Base-by-base conservation (phyloP, 257 asterid species). In the Prunella vulgaris region DNA sequence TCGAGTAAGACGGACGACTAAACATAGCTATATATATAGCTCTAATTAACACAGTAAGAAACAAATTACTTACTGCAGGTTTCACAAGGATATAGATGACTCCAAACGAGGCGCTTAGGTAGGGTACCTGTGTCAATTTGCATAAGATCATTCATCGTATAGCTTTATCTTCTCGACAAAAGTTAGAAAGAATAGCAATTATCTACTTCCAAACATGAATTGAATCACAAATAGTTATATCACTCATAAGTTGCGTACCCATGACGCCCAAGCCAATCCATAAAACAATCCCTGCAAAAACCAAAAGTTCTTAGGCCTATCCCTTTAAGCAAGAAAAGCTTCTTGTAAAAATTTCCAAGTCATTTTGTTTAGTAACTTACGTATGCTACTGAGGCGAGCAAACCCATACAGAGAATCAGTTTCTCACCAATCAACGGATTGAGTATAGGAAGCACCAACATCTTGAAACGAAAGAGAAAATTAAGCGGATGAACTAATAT, bases 201-300 rank as follows among this genome's bases (percentile, higher is more conserved):
- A 21, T 18, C 13, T 52, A 4, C 27, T 17, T n/a, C 21, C 12
- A 49, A 49, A 17, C 4, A 7, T 17, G 57, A 49, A 20, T 49
- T 4, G 0, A 8, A 7, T 14, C 6, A 20, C n/a, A 52, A 46
- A 46, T 13, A 42, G 51, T 40, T 40, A 10, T n/a, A 32, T 32
- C 38, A 32, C 38, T 44, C 18, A 13, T 44, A 46, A 61, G 68
- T 53, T 42, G 42, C 80, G 13, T 81, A 92, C 98, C 98, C 97
- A 93, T 18, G 98, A 79, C 49, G 98, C 96, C 98, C 97, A 93
- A 22, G 98, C 98, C 83, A 88, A 82, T 63, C 98, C 98, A 66
- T 86, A 88, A n/a, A 90, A 82, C 74, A 90, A 68, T 73, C 96
- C 98, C 98, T 92, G 88, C 67, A 53, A 32, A 67, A 49, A 70